phyloP scores from a whole-genome alignment of 2,329 filamentous ascomycete species.

The Arthroderma uncinatum region DNA sequence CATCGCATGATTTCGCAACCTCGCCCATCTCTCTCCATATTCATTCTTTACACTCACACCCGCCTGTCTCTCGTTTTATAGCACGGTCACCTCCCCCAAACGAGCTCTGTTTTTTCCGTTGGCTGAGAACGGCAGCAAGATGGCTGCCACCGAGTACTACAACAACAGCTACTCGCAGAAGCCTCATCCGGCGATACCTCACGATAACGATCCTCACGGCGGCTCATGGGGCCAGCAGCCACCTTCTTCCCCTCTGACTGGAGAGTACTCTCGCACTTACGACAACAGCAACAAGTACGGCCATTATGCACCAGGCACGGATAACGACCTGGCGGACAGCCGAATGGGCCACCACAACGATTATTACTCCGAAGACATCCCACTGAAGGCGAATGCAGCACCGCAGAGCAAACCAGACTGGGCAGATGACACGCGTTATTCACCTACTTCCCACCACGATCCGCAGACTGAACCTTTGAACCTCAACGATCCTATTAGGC shows the following conservation, averaged over 20 bases:
- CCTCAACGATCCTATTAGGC: conserved; percentile 15
- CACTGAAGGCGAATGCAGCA: conserved; percentile 31
- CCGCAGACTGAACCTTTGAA: conserved; percentile 29
- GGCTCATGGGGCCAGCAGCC: not conserved
- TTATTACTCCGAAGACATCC: conserved; percentile 34
- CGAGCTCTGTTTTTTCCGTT: not conserved
- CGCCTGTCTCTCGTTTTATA: not conserved
- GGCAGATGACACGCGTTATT: conserved; percentile 35
- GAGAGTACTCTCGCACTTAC: conserved; percentile 19
- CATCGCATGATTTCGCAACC: not conserved
- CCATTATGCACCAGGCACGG: conserved; percentile 27
- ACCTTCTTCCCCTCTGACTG: conserved; percentile 1
- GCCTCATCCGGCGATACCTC: not conserved
- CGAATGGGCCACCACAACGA: conserved; percentile 25
- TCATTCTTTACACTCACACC: not conserved
- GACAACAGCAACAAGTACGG: conserved; percentile 31
- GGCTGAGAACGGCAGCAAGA: conserved; percentile 15
- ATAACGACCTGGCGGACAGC: conserved; percentile 19
- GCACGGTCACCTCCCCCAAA: not conserved
- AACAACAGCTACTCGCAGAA: conserved; percentile 6
- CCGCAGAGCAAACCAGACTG: conserved; percentile 25
- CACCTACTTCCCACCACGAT: conserved; percentile 46
- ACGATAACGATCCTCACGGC: not conserved
- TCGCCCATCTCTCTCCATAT: not conserved
- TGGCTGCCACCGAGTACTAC: conserved; percentile 35